Base-by-base conservation (phyloP, 495 filamentous ascomycete species). In the Hypoxylon cercidicola region DNA sequence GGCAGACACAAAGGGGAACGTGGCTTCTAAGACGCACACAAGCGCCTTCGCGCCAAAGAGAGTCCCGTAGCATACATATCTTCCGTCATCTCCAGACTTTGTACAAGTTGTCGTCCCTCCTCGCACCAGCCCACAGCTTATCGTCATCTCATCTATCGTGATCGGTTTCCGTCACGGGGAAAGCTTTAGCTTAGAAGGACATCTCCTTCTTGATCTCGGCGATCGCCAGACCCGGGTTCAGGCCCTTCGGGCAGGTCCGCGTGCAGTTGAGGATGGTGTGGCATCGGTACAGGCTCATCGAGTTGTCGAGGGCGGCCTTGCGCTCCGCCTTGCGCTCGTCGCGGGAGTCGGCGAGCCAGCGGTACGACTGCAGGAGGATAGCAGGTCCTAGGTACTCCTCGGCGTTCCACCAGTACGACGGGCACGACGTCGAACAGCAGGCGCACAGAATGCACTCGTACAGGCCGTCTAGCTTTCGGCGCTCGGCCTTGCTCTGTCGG, bases 371-470 rank as follows among this genome's bases (percentile, higher is more conserved):
- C 53, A 99, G 83, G 43, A 99, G 89, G 60, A 99, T 90, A 58
- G 95, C 95, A 32, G 95, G 95, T 59, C 95, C 95, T 23, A 99
- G 90, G 84, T 98, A 99, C 76, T 98, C 93, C 79, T 97, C 92
- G 70, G 87, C 87, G 83, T 99, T 99, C 95, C 95, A 99, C 95
- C 95, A 99, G 85, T 99, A 99, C 7, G 91, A 95, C 2, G 95
- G 95, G 83, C 95, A 99, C 30, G 93, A 96, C 19, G 95, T 99
- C 62, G 90, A 93, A 88, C 95, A 99, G 88, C 95, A 99, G 66
- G 94, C 94, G 87, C 95, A 99, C 50, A 99, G 90, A 77, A 99
- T 99, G 83, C 95, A 99, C 81, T 99, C 95, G 82, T 99, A 99
- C 46, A 99, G 86, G 58, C 95, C 95, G 78, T 99, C 95, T 58